Evolutionary conservation across 2,329 filamentous ascomycete genomes (phyloP).

Genomic region (Fusarium incarnatum): DNA sequence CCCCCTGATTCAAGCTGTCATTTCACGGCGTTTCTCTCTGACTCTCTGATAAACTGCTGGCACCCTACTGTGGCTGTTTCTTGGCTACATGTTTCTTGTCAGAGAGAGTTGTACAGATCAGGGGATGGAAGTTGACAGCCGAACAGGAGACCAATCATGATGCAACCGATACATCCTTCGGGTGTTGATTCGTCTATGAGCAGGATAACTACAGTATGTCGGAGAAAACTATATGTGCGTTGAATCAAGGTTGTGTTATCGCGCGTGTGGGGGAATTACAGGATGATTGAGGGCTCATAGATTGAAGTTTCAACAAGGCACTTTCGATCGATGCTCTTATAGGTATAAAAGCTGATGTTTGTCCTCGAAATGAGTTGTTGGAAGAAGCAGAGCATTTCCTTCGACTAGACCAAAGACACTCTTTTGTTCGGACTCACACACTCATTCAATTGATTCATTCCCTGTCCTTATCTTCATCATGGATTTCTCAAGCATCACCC

Average conservation of each 20-base stretch:
- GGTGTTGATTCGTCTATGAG: conserved; percentile 12
- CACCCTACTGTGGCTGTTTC: conserved; percentile 10
- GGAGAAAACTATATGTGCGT: conserved; percentile 6
- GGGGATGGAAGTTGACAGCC: conserved; percentile 21
- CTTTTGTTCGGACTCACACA: conserved; percentile 14
- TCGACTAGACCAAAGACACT: not conserved
- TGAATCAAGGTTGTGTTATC: conserved; percentile 34
- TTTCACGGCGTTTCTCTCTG: not conserved
- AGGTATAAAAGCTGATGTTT: conserved; percentile 25
- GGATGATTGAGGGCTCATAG: not conserved
- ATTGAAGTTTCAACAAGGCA: not conserved
- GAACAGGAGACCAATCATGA: conserved; percentile 39
- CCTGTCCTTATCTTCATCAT: conserved; percentile 18
- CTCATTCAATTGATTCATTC: conserved; percentile 18
- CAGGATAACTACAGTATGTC: conserved; percentile 6
- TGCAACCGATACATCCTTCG: conserved; percentile 33
- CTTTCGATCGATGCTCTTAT: too few relatives aligned
- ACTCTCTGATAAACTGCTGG: not conserved
- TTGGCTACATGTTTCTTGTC: conserved; percentile 29
- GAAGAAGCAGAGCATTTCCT: not conserved
- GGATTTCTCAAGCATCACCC: conserved; percentile 12
- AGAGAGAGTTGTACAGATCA: conserved; percentile 29
- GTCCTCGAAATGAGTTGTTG: not conserved
- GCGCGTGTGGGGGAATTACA: conserved; percentile 4
- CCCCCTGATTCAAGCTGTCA: conserved; percentile 21